phyloP scores from a whole-genome alignment of 2,329 filamentous ascomycete genomes.

The Colletotrichum endophyticum region DNA sequence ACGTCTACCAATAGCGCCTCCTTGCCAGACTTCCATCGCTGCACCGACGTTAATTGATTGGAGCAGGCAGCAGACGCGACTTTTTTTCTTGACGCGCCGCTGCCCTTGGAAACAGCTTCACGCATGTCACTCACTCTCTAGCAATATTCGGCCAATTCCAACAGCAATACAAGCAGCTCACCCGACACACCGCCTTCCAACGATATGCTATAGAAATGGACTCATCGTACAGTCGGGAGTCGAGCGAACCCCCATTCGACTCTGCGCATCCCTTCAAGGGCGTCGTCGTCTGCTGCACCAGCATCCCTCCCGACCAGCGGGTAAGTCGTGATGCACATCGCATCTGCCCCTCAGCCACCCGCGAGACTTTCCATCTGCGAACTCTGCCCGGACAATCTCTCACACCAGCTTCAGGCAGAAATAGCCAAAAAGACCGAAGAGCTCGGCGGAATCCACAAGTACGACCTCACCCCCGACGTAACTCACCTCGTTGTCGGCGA shows the following conservation, averaged over 20 bases:
- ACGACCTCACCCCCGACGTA: slow-evolving; percentile 93
- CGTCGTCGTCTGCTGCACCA: slow-evolving; percentile 86
- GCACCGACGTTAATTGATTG: slow-evolving; percentile 8
- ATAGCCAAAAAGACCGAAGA: slow-evolving; percentile 71
- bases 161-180: not conserved
- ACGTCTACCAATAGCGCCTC: slow-evolving; percentile 12
- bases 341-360: not conserved
- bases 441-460: slow-evolving; percentile 86
- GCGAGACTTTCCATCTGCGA: not conserved
- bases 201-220: slow-evolving; percentile 19
- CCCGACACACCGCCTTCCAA: not conserved
- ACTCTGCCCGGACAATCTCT: not conserved
- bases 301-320: slow-evolving; percentile 78
- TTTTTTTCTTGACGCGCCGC: slow-evolving; percentile 18
- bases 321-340: slow-evolving; percentile 51
- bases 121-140: not conserved
- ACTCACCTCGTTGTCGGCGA: slow-evolving; percentile 93
- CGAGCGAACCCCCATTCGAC: slow-evolving; percentile 46
- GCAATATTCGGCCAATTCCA: not conserved
- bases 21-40: not conserved
- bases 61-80: slow-evolving; percentile 19
- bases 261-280: slow-evolving; percentile 69
- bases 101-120: not conserved
- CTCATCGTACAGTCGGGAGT: slow-evolving; percentile 5
- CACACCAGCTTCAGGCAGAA: slow-evolving; percentile 44